Evolutionary conservation across 148 eudicot species (phyloP), one percentile per base, ranked within the genome.

Genomic region (Pouteria glomerata): DNA sequence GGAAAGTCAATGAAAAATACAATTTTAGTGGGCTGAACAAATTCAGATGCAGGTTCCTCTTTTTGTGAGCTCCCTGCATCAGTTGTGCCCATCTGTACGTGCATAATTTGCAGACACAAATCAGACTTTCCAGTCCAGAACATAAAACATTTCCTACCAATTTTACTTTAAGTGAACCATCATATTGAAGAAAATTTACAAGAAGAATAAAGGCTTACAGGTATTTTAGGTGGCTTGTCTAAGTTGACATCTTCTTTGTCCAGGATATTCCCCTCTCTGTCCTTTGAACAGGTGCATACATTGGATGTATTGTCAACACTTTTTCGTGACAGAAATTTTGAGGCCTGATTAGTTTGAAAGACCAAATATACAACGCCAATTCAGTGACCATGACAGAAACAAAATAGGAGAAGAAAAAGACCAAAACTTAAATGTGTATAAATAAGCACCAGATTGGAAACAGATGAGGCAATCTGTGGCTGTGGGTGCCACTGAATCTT

Each of bases 391-490:
- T 39, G 37, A 44, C 21, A 62, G 51, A 57, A 31, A 64, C 29
- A 68, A 57, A 75, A 16, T 31, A 57, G 24, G 26, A 29, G 52
- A 68, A 14, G 39, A 41, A 69, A 10, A 66, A 29, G 72, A 11
- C 42, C 6, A 35, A 61, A 56, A 74, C 35, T n/a, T 60, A 68
- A 63, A 42, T 45, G 77, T 69, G 55, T 19, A 71, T 65, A 71
- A 42, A 80, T 78, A 76, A 79, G 87, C 86, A 93, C 98, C 98
- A 93, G 82, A 84, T 80, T 86, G 23, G 93, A 81, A 70, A 93
- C 84, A 57, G 93, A 85, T 13, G 98, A 82, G 61, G 90, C 83
- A 77, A 89, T 76, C 61, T 83, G 93, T 73, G 91, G 87, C 66
- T 78, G 85, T 44, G 73, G 77, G 53, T 77, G 79, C 90, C 96